Evolutionary conservation across 1,284 basidiomycete genomes (phyloP), one percentile per base, ranked within the genome.

Genomic region (Boletus holoroseus): DNA sequence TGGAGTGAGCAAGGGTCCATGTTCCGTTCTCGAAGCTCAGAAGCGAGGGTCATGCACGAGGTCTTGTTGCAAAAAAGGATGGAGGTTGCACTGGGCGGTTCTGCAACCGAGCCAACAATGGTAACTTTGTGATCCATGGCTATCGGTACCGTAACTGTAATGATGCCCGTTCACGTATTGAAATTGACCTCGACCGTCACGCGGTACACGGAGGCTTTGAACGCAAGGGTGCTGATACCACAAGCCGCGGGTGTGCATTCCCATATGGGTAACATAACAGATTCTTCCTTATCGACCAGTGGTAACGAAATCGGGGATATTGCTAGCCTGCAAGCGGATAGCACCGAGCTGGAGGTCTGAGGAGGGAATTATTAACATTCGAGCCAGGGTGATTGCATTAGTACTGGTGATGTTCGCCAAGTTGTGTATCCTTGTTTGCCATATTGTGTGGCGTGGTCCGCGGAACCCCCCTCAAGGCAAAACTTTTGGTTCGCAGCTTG

Each of bases 81-180:
- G 41, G 30, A 18, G 47, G 39, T 30, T 35, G 22, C 41, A 45
- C 11, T 18, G 32, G 47, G 41, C 18, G 26, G 39, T 44, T 13
- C 11, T 56, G 51, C 44, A 44, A 22, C 41, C 43, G 52, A 46
- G 24, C 58, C 61, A 46, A 44, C 56, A 59, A 64, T 50, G 49
- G 61, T 18, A 65, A 62, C 32, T 44, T 36, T 53, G 20, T 58
- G 61, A 61, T 63, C 51, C 43, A 64, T 64, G 50, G 61, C 51
- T 54, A 59, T 62, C 61, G 61, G 64, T 62, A 65, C 61, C 61
- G 64, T 62, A 66, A 62, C 13, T 62, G 42, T 40, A 66, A 65
- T 62, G 61, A 62, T 62, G 61, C 54, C 60, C 63, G 64, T 50
- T 45, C 60, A 59, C 45, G 60, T 50, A 62, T 58, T 43, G 47